Percentiles rank a stretch among this genome's conserved stretches.
phyloP scores from a whole-genome alignment of 2,329 filamentous ascomycete genomes.

The Nothophoma quercina region DNA sequence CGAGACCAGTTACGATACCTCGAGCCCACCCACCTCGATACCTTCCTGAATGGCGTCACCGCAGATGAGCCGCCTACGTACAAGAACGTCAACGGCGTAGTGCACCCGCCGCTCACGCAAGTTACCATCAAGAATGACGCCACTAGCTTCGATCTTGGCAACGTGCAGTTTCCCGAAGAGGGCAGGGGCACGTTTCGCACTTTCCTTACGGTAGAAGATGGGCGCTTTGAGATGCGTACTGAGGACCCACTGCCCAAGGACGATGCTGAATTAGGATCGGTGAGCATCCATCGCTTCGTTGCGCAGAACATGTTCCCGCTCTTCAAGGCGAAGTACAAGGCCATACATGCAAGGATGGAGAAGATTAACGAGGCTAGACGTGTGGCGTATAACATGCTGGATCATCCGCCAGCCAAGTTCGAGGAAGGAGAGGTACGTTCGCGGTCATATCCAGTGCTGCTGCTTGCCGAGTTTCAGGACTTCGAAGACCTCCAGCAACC shows the following conservation, averaged over 20 bases:
- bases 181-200: slow-evolving; percentile 20
- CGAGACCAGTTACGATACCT: slow-evolving; percentile 39
- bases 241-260: slow-evolving; percentile 27
- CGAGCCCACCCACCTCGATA: slow-evolving; percentile 34
- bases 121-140: slow-evolving; percentile 34
- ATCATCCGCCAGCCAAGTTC: slow-evolving; percentile 19
- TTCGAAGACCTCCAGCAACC: too few species aligned
- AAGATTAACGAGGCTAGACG: slow-evolving; percentile 35
- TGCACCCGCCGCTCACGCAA: slow-evolving; percentile 30
- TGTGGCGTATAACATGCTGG: slow-evolving; percentile 27
- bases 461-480: too few species aligned
- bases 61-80: slow-evolving; percentile 42
- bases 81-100: slow-evolving; percentile 26
- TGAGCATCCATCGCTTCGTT: slow-evolving; percentile 36
- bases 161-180: slow-evolving; percentile 34
- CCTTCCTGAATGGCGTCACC: slow-evolving; percentile 34
- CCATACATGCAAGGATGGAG: slow-evolving; percentile 26
- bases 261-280: slow-evolving; percentile 23
- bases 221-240: slow-evolving; percentile 29
- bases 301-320: slow-evolving; percentile 29
- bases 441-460: too few species aligned
- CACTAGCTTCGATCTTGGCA: slow-evolving; percentile 38
- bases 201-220: slow-evolving; percentile 28
- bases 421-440: slow-evolving; percentile 38
- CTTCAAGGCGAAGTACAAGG: slow-evolving; percentile 38